Base-by-base conservation (phyloP, 495 filamentous ascomycete genomes). In the Delitschia confertaspora region DNA sequence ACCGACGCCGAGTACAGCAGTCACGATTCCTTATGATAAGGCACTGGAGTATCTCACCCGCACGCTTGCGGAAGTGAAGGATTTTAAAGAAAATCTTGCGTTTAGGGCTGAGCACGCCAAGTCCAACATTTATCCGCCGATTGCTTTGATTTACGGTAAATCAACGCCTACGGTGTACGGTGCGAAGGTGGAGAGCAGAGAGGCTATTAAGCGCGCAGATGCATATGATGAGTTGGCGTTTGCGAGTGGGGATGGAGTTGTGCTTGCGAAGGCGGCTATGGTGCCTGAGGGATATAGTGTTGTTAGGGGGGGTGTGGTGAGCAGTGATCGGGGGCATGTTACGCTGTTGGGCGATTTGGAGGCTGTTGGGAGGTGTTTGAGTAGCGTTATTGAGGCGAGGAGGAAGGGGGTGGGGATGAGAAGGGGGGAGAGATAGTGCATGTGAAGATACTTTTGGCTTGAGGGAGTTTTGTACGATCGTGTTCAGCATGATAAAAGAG, bases 161-260 rank as follows among this genome's bases (percentile, higher is more conserved):
- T 77, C 77, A 17, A 78, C 82, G 2, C 88, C 89, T 0, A 96
- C 89, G 0, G 83, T 93, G 1, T 83, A 75, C 60, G 86, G 78
- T 0, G 86, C 83, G 1, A 73, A 76, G 9, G 85, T 96, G 7
- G 55, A 70, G 4, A 75, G 76, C 2, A 57, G 69, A 4, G 80
- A 85, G 24, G 68, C 68, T 0, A 95, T 95, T 49, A 76, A 78
- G 39, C 74, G 76, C 26, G 63, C 74, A 1, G 85, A 93, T 63
- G 79, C 80, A 2, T 96, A 93, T 57, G 89, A 94, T 48, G 80
- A 93, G 45, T 68, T 95, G 2, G 75, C 84, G 0, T 95, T 95
- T 62, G 82, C 80, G 0, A 80, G 77, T 25, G 89, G 89, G 0
- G 89, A 96, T 60, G 89, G 89, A 0, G 89, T 96, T 0, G 86